phyloP scores from a whole-genome alignment of 148 eudicot genomes.

The Rhododendron griersonianum region DNA sequence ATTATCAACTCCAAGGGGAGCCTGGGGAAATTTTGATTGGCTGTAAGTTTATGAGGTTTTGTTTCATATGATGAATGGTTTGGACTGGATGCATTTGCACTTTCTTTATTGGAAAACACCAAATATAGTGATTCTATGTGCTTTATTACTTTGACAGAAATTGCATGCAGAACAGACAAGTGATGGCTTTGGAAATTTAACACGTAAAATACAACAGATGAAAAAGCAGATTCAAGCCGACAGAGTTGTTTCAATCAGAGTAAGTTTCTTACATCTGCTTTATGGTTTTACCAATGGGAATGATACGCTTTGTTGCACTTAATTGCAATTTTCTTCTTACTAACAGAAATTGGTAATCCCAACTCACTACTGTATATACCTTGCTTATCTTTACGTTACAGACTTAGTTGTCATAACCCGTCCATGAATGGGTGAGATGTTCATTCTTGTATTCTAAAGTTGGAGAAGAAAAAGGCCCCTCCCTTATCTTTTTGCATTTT shows the following conservation, averaged over 20 bases:
- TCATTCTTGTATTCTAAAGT: neutral
- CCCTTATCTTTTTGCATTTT: neutral
- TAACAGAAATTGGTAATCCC: neutral
- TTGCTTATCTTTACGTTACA: neutral
- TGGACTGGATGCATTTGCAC: neutral
- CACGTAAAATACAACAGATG: conserved; percentile 41
- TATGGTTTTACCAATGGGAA: neutral
- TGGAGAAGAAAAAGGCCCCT: neutral
- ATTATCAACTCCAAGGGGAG: neutral
- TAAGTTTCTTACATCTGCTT: conserved; percentile 19
- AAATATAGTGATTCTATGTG: conserved; percentile 1
- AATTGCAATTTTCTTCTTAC: conserved; percentile 3
- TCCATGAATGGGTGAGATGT: neutral
- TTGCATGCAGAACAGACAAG: conserved; percentile 29
- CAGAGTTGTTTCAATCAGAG: conserved; percentile 49
- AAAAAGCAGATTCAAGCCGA: conserved; percentile 64
- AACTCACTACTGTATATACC: neutral
- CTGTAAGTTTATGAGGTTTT: neutral
- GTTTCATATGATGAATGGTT: neutral
- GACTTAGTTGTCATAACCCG: neutral
- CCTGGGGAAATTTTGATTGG: neutral
- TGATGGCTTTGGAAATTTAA: conserved; percentile 37
- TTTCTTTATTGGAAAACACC: neutral
- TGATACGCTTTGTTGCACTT: neutral
- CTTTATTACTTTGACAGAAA: conserved; percentile 10